Evolutionary conservation across 331 rosid genomes (phyloP).

Genomic region (Rhamnella rubrinervis): DNA sequence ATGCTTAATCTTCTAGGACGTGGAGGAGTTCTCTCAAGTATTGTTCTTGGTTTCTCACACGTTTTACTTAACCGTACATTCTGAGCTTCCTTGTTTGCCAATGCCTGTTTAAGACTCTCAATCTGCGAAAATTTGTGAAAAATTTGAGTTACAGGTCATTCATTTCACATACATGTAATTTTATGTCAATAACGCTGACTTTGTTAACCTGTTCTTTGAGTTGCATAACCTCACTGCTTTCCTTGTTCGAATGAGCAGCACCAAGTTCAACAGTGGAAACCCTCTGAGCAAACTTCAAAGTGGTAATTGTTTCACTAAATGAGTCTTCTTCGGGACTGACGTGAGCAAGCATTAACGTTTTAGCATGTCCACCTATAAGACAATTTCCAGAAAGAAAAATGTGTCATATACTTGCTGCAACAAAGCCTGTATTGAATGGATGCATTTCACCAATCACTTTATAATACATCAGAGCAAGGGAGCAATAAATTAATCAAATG

Average conservation of each 20-base stretch:
- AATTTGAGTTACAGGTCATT: background rate
- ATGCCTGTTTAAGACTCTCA: slow-evolving; percentile 71
- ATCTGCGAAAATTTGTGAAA: slow-evolving; percentile 35
- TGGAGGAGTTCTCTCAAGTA: slow-evolving; percentile 58
- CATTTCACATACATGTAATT: background rate
- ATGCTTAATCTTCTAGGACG: slow-evolving; percentile 70
- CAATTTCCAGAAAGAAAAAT: slow-evolving; percentile 23
- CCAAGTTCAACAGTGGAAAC: slow-evolving; percentile 93
- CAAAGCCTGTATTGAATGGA: no score
- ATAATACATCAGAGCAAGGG: no score
- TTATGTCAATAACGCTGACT: slow-evolving; percentile 7
- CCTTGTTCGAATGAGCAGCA: slow-evolving; percentile 71
- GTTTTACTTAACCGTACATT: slow-evolving; percentile 31
- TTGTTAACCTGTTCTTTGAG: slow-evolving; percentile 72
- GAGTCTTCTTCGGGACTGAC: slow-evolving; percentile 91
- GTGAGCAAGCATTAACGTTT: slow-evolving; percentile 96
- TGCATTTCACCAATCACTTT: background rate
- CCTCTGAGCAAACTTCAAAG: slow-evolving; percentile 87
- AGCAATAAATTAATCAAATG: no score
- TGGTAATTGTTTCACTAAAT: slow-evolving; percentile 77
- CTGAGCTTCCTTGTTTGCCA: slow-evolving; percentile 66
- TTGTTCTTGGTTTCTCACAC: slow-evolving; percentile 33
- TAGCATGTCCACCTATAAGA: slow-evolving; percentile 90
- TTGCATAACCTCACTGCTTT: slow-evolving; percentile 75
- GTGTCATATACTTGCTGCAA: background rate